Percentiles rank a stretch among this genome's conserved stretches.
Conservation (phyloP, 2,329 filamentous ascomycete genomes). For the Exophiala spinifera region DNA sequence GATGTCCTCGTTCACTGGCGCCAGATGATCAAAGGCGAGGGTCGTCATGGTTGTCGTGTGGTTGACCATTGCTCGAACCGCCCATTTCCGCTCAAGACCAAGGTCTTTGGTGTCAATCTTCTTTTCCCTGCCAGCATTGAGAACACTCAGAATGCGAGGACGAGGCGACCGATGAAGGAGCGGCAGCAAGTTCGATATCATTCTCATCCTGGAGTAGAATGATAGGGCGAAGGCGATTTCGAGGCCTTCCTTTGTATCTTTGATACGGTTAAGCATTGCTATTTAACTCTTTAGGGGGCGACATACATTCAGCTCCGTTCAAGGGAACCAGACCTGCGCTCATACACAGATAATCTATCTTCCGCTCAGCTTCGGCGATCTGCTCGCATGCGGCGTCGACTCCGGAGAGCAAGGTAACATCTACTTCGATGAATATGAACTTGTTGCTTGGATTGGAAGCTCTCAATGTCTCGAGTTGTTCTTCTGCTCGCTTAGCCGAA, state of each 20-base stretch:
- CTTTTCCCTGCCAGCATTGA: constrained; percentile 52
- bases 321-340: neutral
- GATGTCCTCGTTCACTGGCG: constrained; percentile 43
- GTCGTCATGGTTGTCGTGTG: constrained; percentile 52
- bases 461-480: neutral
- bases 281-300: neutral
- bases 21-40: constrained; percentile 48
- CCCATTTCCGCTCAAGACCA: constrained; percentile 37
- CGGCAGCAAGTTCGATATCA: constrained; percentile 58
- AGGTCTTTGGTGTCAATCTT: constrained; percentile 46
- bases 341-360: neutral
- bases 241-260: constrained; percentile 48
- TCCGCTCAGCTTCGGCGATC: neutral
- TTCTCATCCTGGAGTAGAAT: constrained; percentile 58
- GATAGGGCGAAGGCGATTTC: constrained; percentile 50
- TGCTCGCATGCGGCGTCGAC: neutral
- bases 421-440: neutral
- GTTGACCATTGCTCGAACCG: constrained; percentile 39
- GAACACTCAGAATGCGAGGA: constrained; percentile 52
- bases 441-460: neutral
- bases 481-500: neutral
- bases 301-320: neutral
- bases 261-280: neutral
- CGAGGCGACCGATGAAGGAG: constrained; percentile 15
- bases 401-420: neutral